A percentile compares a stretch with the other conserved stretches of the same genome.
These are phyloP conservation scores for Auriscalpium microsporum DNA, from an alignment of 768 basidiomycete species.

Conservation along the genomic window DNA sequence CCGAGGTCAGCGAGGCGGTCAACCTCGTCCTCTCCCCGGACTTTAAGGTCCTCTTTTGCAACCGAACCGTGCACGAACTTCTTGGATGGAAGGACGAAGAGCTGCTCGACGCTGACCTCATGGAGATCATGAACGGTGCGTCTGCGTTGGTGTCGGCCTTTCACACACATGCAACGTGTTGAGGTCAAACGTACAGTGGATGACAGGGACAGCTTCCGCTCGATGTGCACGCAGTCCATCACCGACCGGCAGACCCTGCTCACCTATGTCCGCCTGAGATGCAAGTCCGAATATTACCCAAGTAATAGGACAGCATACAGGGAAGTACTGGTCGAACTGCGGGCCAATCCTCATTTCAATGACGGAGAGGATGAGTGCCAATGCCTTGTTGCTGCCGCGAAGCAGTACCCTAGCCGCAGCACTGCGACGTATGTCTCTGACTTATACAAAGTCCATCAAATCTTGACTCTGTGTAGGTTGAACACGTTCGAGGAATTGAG, in stretches of 20 bases:
- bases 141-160: conserved; percentile 7
- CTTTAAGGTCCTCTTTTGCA: conserved; percentile 61
- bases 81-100: conserved; percentile 74
- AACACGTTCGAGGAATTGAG: conserved; percentile 77
- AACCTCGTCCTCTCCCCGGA: conserved; percentile 58
- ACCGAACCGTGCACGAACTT: conserved; percentile 56
- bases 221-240: conserved; percentile 48
- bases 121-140: conserved; percentile 58
- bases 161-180: conserved; percentile 6
- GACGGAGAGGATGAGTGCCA: conserved; percentile 33
- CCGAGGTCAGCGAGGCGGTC: conserved; percentile 69
- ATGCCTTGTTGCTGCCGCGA: conserved; percentile 69
- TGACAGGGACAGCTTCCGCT: conserved; percentile 41
- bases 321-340: conserved; percentile 63
- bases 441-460: neutral
- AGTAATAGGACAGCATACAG: conserved; percentile 21
- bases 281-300: conserved; percentile 29
- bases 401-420: conserved; percentile 70
- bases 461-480: conserved; percentile 35
- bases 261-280: conserved; percentile 52
- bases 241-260: conserved; percentile 42
- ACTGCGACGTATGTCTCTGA: conserved; percentile 45
- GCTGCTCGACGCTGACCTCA: conserved; percentile 57
- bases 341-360: conserved; percentile 51
- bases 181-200: conserved; percentile 33